Evolutionary conservation across 257 asterid genomes (phyloP), one percentile per base, ranked within the genome.

Genomic region (Agastache rugosa): DNA sequence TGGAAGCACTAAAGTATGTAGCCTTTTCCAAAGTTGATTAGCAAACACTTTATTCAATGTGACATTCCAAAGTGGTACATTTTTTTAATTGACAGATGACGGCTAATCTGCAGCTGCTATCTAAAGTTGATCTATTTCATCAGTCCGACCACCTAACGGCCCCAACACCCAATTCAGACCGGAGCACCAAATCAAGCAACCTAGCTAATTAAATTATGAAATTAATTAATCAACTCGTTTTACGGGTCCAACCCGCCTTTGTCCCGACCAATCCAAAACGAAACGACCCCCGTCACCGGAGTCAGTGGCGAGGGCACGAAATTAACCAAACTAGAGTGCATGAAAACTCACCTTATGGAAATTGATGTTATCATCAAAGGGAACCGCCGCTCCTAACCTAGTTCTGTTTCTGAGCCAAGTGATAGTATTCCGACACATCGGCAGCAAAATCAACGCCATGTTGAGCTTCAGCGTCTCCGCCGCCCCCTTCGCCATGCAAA

Each of bases 351-450:
- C 97, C 74, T 90, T 88, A 83, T 92, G 97, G 77, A 92, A 92
- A 73, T 92, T 92, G 37, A 92, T 87, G 66, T 88, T 90, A 83
- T 92, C 97, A 44, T 92, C 97, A 11, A 92, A 92, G 2, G 97
- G 96, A 67, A 92, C 90, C 2, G 84, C 93, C 5, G 27, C 79
- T 31, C 96, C 97, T 0, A 92, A 31, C 35, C 58, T 79, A 6
- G 97, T 90, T 81, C 79, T 85, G 84, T 87, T 92, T 55, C 97
- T 79, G 15, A 92, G 93, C 97, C 97, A 92, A 0, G 97, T 92
- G 23, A 92, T 87, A 22, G 96, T 92, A 71, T 92, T 92, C 62
- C 97, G 83, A 66, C 96, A 92, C 50, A 92, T 91, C 4, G 97
- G 97, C 4, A 92, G 62, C 76, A 92, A 75, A 61, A 90, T 86